phyloP scores from a whole-genome alignment of 2,329 filamentous ascomycete genomes.

The Phaeomoniella chlamydospora region DNA sequence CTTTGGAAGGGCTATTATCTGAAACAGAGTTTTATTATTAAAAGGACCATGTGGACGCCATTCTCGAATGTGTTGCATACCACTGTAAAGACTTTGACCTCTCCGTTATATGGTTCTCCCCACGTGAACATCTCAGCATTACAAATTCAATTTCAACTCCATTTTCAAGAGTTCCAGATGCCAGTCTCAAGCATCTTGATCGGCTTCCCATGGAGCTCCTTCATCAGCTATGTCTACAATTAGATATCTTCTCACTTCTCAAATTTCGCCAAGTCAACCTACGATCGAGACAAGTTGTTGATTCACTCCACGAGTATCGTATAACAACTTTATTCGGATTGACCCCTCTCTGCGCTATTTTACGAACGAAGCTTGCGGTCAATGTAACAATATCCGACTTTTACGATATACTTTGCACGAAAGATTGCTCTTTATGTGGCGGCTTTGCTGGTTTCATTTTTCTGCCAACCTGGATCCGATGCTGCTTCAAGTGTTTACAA shows the following conservation, averaged over 20 bases:
- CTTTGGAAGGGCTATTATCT: too few relatives aligned
- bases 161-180: neutral
- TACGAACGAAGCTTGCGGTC: neutral
- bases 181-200: neutral
- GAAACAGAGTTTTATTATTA: too few relatives aligned
- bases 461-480: neutral
- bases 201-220: neutral
- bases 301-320: neutral
- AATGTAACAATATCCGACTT: neutral
- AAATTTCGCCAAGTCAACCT: neutral
- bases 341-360: neutral
- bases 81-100: neutral
- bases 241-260: neutral
- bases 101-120: neutral
- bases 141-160: neutral
- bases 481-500: neutral
- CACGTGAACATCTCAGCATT: neutral
- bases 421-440: neutral
- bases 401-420: neutral
- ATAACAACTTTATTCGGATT: neutral
- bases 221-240: neutral
- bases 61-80: neutral
- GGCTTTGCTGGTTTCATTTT: neutral
- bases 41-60: neutral
- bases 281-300: neutral